Conservation (phyloP, 2,329 filamentous ascomycete genomes). For the Paecilomyces sp. region DNA sequence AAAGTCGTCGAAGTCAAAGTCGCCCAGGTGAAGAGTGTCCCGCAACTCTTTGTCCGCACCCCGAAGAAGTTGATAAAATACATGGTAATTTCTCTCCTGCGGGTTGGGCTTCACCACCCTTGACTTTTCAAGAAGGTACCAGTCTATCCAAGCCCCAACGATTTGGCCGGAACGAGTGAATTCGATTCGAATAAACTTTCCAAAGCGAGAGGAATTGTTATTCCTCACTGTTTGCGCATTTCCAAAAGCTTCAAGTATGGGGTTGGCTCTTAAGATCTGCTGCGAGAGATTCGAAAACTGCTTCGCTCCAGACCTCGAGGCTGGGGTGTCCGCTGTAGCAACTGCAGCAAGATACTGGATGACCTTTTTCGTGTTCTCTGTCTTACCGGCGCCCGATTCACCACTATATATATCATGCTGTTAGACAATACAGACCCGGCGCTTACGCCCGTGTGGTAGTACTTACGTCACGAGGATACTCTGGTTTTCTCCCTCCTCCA, state of each 20-base stretch:
- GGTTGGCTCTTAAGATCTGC: constrained; percentile 92
- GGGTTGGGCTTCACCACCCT: constrained; percentile 82
- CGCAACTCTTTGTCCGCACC: constrained; percentile 71
- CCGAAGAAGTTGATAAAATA: constrained; percentile 92
- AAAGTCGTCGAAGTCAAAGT: constrained; percentile 75
- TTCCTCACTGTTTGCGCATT: constrained; percentile 97
- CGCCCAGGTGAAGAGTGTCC: constrained; percentile 67
- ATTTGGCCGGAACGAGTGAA: constrained; percentile 85
- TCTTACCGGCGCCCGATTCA: constrained; percentile 96
- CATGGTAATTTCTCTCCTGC: constrained; percentile 90
- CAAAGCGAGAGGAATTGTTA: constrained; percentile 96
- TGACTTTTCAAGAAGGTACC: constrained; percentile 98
- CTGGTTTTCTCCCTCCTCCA: constrained; percentile 92
- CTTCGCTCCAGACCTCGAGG: constrained; percentile 52
- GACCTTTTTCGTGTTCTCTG: constrained; percentile 98
- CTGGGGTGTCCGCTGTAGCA: constrained; percentile 70
- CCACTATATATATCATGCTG: constrained; percentile 44
- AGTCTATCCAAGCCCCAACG: constrained; percentile 92
- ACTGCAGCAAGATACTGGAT: constrained; percentile 97
- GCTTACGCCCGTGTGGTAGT: background rate
- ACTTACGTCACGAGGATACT: constrained; percentile 85
- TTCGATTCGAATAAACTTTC: constrained; percentile 97
- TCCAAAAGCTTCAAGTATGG: constrained; percentile 94
- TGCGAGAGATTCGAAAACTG: constrained; percentile 83
- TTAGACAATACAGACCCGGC: background rate